phyloP scores from a whole-genome alignment of 306 rosid species.

The Citrullus amarus region DNA sequence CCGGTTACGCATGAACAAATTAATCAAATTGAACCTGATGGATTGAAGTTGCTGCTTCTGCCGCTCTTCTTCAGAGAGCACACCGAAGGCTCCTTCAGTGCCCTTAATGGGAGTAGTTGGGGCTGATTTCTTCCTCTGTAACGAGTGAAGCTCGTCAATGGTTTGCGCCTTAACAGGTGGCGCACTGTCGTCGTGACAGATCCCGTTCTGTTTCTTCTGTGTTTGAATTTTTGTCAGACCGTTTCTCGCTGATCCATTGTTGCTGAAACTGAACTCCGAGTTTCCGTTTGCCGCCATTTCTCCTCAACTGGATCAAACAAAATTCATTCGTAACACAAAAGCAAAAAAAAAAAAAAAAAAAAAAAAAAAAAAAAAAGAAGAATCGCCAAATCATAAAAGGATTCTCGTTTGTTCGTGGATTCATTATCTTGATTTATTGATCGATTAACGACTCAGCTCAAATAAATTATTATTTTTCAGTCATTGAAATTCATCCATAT shows the following conservation, averaged over 20 bases:
- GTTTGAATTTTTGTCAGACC: constrained; percentile 58
- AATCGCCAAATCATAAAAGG: background rate
- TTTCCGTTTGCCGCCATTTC: constrained; percentile 24
- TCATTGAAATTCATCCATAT: background rate
- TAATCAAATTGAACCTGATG: constrained; percentile 37
- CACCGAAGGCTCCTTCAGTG: constrained; percentile 18
- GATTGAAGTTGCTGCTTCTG: constrained; percentile 67
- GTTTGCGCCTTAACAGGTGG: constrained; percentile 64
- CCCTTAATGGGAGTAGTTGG: constrained; percentile 60
- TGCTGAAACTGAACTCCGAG: constrained; percentile 24
- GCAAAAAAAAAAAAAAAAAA: no score
- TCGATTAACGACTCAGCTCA: no score
- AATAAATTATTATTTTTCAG: background rate
- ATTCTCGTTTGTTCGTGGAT: background rate
- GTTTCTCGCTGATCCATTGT: constrained; percentile 7
- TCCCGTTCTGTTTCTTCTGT: constrained; percentile 14
- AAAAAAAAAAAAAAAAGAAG: no score
- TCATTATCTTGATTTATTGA: background rate
- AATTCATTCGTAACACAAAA: background rate
- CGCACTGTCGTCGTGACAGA: constrained; percentile 70
- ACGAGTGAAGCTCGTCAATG: constrained; percentile 71
- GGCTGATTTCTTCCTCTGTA: constrained; percentile 62
- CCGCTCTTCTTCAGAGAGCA: constrained; percentile 43
- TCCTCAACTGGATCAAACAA: background rate
- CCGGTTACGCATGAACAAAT: background rate